phyloP scores from a whole-genome alignment of 2,329 filamentous ascomycete species.

The Graphilbum fragrans region DNA sequence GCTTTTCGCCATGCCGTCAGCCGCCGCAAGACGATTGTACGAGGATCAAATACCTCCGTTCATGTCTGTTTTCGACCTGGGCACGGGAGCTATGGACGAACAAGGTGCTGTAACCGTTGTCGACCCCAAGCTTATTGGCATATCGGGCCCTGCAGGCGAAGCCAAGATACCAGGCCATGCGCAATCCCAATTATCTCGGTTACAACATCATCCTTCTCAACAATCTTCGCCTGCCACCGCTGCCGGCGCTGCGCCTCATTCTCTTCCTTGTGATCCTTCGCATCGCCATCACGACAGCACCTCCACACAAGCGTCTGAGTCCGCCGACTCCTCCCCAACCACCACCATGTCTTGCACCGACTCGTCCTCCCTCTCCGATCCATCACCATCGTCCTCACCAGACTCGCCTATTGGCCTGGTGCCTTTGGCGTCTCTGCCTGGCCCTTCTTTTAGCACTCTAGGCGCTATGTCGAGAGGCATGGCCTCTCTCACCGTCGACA shows the following conservation, averaged over 20 bases:
- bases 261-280: constrained; percentile 31
- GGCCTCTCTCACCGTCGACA: constrained; percentile 25
- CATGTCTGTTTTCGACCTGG: constrained; percentile 63
- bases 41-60: constrained; percentile 64
- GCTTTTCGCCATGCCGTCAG: constrained; percentile 36
- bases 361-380: constrained; percentile 79
- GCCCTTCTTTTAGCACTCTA: constrained; percentile 41
- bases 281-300: constrained; percentile 67
- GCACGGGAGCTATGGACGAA: constrained; percentile 41
- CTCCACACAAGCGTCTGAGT: constrained; percentile 69
- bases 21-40: constrained; percentile 47
- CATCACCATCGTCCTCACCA: constrained; percentile 82
- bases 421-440: constrained; percentile 56
- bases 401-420: constrained; percentile 73
- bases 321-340: constrained; percentile 87
- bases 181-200: not conserved
- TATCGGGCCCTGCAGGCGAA: constrained; percentile 24
- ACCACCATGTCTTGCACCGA: constrained; percentile 89
- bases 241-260: constrained; percentile 1
- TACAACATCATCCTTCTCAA: constrained; percentile 18
- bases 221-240: constrained; percentile 20
- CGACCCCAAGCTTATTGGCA: constrained; percentile 38
- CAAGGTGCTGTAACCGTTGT: constrained; percentile 41
- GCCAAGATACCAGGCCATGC: constrained; percentile 17
- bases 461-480: constrained; percentile 25